A percentile compares a stretch with the other conserved stretches of the same genome.
These are phyloP conservation scores for Tilletia caries DNA, from an alignment of 1,284 basidiomycete genomes.

Conservation along the genomic window DNA sequence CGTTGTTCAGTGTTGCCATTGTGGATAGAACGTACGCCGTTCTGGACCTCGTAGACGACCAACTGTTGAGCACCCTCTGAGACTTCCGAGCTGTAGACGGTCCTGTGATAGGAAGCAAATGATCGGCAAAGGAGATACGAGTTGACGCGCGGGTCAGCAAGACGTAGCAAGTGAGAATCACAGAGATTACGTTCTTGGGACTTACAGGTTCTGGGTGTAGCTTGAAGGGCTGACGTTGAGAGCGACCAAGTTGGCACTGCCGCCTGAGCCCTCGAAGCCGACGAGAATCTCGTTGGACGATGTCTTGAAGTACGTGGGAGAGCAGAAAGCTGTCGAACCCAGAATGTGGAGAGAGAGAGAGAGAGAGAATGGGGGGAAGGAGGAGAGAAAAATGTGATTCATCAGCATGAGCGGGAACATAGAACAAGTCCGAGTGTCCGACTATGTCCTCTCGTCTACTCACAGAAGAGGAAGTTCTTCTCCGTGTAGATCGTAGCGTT, in stretches of 20 bases:
- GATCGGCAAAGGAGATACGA: not conserved
- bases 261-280: not conserved
- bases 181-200: no score
- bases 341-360: not conserved
- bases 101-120: not conserved
- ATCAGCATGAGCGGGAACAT: no score
- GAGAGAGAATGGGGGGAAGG: no score
- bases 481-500: not conserved
- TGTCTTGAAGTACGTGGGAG: conserved; percentile 5
- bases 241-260: not conserved
- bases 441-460: not conserved
- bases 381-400: no score
- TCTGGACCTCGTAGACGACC: conserved; percentile 1
- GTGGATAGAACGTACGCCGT: not conserved
- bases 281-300: not conserved
- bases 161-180: not conserved
- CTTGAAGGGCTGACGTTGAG: not conserved
- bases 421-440: no score
- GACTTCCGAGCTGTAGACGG: not conserved
- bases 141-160: not conserved
- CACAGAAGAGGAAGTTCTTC: conserved; percentile 2
- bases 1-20: no score
- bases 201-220: conserved; percentile 6
- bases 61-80: not conserved
- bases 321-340: not conserved